Conservation (phyloP, 2,329 filamentous ascomycete genomes). For the Penicillium sp. region DNA sequence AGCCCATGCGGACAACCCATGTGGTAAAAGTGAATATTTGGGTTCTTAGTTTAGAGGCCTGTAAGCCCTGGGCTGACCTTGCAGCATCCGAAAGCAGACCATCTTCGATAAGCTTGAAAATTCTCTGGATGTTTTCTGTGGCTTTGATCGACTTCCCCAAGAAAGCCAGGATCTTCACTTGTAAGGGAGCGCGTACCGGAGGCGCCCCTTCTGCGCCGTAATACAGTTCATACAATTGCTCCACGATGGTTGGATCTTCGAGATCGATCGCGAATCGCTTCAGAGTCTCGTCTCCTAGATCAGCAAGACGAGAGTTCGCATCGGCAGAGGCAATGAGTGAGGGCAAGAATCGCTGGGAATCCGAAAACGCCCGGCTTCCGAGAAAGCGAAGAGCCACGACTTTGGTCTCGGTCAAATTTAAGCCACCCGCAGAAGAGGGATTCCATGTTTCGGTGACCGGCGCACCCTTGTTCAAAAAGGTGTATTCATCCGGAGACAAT, state of each 20-base stretch:
- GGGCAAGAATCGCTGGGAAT: slow-evolving; percentile 76
- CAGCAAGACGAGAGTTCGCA: slow-evolving; percentile 70
- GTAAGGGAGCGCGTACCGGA: slow-evolving; percentile 61
- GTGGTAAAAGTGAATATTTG: slow-evolving; percentile 82
- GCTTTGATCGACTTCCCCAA: slow-evolving; percentile 71
- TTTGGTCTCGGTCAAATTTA: slow-evolving; percentile 67
- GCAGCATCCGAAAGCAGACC: slow-evolving; percentile 50
- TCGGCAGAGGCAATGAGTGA: slow-evolving; percentile 79
- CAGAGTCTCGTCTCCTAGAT: slow-evolving; percentile 81
- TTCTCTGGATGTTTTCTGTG: slow-evolving; percentile 62
- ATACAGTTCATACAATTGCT: slow-evolving; percentile 67
- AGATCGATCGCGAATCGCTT: slow-evolving; percentile 68
- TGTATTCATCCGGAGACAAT: slow-evolving; percentile 60
- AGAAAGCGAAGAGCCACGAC: slow-evolving; percentile 65
- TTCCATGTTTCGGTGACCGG: slow-evolving; percentile 54
- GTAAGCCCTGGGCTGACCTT: slow-evolving; percentile 55
- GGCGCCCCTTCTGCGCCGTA: slow-evolving; percentile 51
- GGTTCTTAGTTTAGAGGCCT: slow-evolving; percentile 71
- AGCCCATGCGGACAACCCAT: slow-evolving; percentile 74
- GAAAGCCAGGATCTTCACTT: slow-evolving; percentile 69
- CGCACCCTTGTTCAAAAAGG: slow-evolving; percentile 61
- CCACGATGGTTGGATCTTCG: slow-evolving; percentile 61
- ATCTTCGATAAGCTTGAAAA: slow-evolving; percentile 65
- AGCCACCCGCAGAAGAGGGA: slow-evolving; percentile 52
- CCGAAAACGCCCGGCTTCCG: slow-evolving; percentile 77